Conservation (phyloP, 257 asterid species). For the Voacanga thouarsii region DNA sequence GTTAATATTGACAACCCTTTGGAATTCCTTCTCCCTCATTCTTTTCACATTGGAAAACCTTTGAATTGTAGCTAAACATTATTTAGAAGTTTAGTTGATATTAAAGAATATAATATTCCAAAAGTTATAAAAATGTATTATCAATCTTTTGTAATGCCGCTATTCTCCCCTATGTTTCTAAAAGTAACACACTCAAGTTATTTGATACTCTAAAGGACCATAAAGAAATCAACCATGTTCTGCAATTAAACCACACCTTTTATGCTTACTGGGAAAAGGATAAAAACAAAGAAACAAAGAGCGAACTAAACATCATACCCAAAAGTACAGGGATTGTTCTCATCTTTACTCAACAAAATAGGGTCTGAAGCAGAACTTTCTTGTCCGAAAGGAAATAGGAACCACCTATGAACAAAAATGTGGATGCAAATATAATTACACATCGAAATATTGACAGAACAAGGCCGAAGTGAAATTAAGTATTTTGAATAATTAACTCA, state of each 20-base stretch:
- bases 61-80: not conserved
- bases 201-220: not conserved
- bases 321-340: slow-evolving; percentile 51
- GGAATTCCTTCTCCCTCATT: no score
- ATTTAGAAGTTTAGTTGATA: not conserved
- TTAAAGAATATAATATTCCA: not conserved
- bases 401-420: slow-evolving; percentile 50
- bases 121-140: no score
- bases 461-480: not conserved
- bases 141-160: not conserved
- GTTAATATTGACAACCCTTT: no score
- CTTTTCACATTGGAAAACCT: not conserved
- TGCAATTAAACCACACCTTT: not conserved
- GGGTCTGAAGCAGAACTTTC: slow-evolving; percentile 53
- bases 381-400: slow-evolving; percentile 56
- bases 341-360: slow-evolving; percentile 68
- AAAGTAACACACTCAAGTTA: not conserved
- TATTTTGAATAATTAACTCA: slow-evolving; percentile 29
- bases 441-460: not conserved
- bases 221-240: not conserved
- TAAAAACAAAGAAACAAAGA: not conserved
- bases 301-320: slow-evolving; percentile 47
- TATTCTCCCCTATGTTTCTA: not conserved
- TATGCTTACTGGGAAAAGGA: not conserved
- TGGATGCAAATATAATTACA: slow-evolving; percentile 11